Conservation (phyloP, 768 basidiomycete genomes). For the Tubosaeta brunneosetosa region DNA sequence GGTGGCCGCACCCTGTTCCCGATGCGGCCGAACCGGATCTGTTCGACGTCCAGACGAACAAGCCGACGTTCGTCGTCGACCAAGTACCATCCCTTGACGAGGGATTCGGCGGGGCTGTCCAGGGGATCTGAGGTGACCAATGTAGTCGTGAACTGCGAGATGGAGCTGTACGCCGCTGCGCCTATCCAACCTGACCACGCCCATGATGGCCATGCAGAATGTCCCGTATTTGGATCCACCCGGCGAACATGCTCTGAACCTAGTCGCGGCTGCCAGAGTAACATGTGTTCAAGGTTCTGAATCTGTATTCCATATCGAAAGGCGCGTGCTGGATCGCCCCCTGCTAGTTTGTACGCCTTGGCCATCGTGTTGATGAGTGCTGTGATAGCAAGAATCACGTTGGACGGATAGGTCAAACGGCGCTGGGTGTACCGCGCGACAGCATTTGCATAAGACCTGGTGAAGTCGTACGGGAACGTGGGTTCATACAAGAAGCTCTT, state of each 20-base stretch:
- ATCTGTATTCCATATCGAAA: background rate
- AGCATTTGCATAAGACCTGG: background rate
- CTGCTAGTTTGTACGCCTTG: background rate
- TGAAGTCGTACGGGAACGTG: background rate
- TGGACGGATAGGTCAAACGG: background rate
- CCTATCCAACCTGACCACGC: slow-evolving; percentile 6
- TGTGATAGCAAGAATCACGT: background rate
- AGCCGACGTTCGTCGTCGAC: background rate
- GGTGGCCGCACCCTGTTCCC: background rate
- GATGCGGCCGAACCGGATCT: background rate
- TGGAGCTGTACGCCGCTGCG: background rate
- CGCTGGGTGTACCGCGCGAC: background rate
- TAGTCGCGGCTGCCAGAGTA: slow-evolving; percentile 1
- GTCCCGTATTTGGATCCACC: background rate
- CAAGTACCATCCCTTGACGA: background rate
- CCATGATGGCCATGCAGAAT: background rate
- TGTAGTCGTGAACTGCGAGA: no score
- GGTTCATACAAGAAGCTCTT: background rate
- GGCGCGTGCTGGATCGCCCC: background rate
- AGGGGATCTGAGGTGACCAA: background rate
- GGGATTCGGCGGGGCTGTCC: background rate
- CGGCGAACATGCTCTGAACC: background rate
- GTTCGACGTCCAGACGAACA: background rate
- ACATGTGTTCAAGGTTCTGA: background rate
- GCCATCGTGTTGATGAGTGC: background rate